Percentiles rank a stretch among this genome's conserved stretches.
Conservation (phyloP, 139 green algal species). For the Trebouxia sp. region DNA sequence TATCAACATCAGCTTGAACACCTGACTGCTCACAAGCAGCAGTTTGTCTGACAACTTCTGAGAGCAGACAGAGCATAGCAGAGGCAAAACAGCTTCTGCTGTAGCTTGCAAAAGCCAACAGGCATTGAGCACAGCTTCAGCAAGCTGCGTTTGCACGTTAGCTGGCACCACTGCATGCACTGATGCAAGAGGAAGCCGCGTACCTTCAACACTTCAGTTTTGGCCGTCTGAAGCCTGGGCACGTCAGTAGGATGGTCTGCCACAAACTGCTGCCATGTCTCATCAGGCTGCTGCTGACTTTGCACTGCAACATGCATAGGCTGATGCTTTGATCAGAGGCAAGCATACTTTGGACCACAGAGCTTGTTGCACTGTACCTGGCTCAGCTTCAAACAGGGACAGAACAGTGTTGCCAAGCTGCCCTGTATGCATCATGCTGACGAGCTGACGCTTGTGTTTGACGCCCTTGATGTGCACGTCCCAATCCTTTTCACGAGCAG, state of each 20-base stretch:
- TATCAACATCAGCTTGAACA: too few relatives aligned
- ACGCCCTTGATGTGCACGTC: background rate
- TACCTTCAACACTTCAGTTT: background rate
- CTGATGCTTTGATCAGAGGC: background rate
- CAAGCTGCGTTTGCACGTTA: too few relatives aligned
- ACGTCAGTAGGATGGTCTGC: background rate
- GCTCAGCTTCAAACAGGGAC: slow-evolving; percentile 12
- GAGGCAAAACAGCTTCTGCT: too few relatives aligned
- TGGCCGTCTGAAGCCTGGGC: background rate
- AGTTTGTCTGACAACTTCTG: too few relatives aligned
- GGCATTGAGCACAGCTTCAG: too few relatives aligned
- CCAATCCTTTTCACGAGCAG: background rate
- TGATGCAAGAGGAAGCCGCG: background rate
- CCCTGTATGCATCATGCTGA: background rate
- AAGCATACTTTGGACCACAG: background rate
- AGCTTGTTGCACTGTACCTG: background rate
- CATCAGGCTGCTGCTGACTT: background rate
- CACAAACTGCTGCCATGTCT: background rate
- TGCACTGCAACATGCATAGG: background rate
- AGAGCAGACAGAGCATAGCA: too few relatives aligned
- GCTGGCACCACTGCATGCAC: background rate
- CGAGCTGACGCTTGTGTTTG: slow-evolving; percentile 15
- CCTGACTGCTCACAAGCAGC: too few relatives aligned
- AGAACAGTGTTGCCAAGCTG: background rate
- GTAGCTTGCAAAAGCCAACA: too few relatives aligned